A percentile compares a stretch with the other conserved stretches of the same genome.
These are phyloP conservation scores for Solanum bukasovii DNA, from an alignment of 257 asterid genomes.

Conservation along the genomic window DNA sequence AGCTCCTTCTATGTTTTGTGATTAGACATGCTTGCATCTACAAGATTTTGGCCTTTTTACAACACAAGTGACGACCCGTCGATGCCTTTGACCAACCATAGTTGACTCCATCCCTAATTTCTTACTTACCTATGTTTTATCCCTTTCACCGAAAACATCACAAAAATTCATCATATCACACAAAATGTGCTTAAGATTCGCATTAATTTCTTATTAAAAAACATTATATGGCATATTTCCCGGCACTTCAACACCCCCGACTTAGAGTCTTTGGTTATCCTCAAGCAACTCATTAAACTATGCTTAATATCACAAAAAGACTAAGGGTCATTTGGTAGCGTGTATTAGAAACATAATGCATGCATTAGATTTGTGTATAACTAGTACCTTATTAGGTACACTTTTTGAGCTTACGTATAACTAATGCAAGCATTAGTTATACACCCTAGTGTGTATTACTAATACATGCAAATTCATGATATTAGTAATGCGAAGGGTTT, in stretches of 20 bases:
- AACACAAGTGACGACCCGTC: neutral
- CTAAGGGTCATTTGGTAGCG: neutral
- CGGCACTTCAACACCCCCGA: neutral
- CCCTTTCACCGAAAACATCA: neutral
- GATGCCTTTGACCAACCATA: neutral
- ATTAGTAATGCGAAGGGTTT: neutral
- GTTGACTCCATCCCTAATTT: neutral
- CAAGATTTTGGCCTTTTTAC: too few relatives aligned
- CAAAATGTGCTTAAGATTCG: neutral
- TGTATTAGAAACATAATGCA: too few relatives aligned
- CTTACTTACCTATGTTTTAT: neutral
- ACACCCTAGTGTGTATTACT: neutral
- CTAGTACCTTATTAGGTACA: neutral
- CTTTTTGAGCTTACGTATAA: neutral
- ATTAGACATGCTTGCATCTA: neutral
- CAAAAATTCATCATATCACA: neutral
- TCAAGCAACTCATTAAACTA: neutral
- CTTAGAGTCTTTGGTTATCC: neutral
- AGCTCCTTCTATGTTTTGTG: neutral
- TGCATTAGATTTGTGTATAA: neutral
- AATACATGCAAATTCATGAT: too few relatives aligned
- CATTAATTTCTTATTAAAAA: too few relatives aligned
- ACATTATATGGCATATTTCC: neutral
- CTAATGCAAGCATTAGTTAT: neutral
- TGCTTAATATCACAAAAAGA: neutral